Evolutionary conservation across 305 asterid genomes (phyloP).

Genomic region (Fraxinus latifolia): DNA sequence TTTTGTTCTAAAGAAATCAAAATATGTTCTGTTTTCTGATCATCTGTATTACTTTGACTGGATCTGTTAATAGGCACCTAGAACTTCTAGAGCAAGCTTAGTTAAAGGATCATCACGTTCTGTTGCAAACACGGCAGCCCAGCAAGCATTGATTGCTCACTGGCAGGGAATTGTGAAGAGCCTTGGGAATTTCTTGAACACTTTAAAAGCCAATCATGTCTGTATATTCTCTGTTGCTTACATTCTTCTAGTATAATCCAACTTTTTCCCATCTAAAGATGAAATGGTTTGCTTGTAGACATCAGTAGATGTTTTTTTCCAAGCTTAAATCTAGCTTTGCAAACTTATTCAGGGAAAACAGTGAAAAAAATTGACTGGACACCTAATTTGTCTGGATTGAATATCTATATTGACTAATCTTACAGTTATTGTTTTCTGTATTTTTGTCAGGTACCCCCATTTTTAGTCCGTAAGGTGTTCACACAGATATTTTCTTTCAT

Average conservation of each 20-base stretch:
- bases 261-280: slow-evolving; percentile 8
- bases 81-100: slow-evolving; percentile 69
- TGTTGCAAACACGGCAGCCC: slow-evolving; percentile 55
- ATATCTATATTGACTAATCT: not conserved
- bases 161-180: slow-evolving; percentile 70
- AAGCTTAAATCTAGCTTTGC: not conserved
- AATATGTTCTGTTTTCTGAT: slow-evolving; percentile 5
- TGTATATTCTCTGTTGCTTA: slow-evolving; percentile 28
- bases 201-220: slow-evolving; percentile 61
- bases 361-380: not conserved
- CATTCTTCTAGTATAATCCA: slow-evolving; percentile 16
- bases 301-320: not conserved
- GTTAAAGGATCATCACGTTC: slow-evolving; percentile 66
- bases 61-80: slow-evolving; percentile 44
- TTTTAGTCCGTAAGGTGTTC: slow-evolving; percentile 65
- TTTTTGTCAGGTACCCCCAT: slow-evolving; percentile 51
- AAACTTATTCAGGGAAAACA: not conserved
- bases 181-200: slow-evolving; percentile 50
- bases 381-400: not conserved
- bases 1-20: not conserved
- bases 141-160: slow-evolving; percentile 62
- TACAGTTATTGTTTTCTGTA: slow-evolving; percentile 12
- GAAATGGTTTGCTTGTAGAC: slow-evolving; percentile 3
- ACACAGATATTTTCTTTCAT: slow-evolving; percentile 67
- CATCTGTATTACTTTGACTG: slow-evolving; percentile 14